A percentile compares a stretch with the other conserved stretches of the same genome.
Conservation (phyloP, 2,329 filamentous ascomycete species). For the Xylariaceae sp. region DNA sequence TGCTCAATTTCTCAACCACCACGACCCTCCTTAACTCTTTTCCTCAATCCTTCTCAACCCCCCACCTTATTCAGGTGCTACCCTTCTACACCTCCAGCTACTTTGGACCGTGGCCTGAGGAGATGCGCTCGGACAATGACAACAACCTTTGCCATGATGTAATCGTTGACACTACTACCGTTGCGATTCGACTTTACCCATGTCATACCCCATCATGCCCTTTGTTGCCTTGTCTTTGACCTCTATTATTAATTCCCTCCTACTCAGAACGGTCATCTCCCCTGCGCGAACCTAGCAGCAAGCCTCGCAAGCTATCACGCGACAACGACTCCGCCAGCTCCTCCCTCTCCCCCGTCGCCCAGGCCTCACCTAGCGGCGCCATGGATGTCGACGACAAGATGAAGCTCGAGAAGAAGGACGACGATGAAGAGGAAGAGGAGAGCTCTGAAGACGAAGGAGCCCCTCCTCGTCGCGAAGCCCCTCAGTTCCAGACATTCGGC, state of each 20-base stretch:
- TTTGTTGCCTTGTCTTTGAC: neutral
- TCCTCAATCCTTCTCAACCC: neutral
- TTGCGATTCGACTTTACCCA: too few species aligned
- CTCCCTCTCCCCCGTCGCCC: conserved; percentile 56
- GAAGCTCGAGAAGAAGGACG: conserved; percentile 26
- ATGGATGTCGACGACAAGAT: conserved; percentile 60
- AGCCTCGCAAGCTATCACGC: conserved; percentile 50
- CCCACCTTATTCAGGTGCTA: too few species aligned
- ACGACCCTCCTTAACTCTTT: too few species aligned
- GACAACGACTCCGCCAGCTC: conserved; percentile 57
- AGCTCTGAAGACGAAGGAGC: conserved; percentile 60
- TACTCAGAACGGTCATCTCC: conserved; percentile 54
- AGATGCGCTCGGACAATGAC: too few species aligned
- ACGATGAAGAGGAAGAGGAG: conserved; percentile 41
- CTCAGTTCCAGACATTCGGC: conserved; percentile 85
- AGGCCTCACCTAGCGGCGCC: conserved; percentile 45
- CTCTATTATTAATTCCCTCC: conserved; percentile 15
- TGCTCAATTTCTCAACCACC: too few species aligned
- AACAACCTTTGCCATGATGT: too few species aligned
- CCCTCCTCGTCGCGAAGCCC: conserved; percentile 61
- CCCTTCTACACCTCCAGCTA: too few species aligned
- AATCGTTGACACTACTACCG: too few species aligned
- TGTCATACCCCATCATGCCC: too few species aligned
- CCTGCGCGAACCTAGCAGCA: conserved; percentile 44
- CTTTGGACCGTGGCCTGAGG: too few species aligned